Base-by-base conservation (phyloP, 108 stramenopile genomes). In the Conticribra weissflogii region DNA sequence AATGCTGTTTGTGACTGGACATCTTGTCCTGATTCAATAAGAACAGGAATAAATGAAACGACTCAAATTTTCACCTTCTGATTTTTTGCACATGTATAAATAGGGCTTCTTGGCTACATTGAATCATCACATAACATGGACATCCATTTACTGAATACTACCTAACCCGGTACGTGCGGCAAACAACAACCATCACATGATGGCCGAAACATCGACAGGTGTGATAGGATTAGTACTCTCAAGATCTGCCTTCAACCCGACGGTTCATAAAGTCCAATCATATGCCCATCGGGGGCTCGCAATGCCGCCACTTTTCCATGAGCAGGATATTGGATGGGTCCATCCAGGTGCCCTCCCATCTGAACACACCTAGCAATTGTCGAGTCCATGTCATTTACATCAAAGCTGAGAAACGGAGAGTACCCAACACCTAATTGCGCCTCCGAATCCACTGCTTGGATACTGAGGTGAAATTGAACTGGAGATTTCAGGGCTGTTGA, bases 271-370 rank as follows among this genome's bases (percentile, higher is more conserved):
- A 94, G 68, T 17, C 93, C 93, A 78, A 94, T 87, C 88, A 94
- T 89, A 52, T 91, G 87, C n/a, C 90, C 90, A 58, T 90, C 88
- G 16, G 93, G 93, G 59, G 81, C 56, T 41, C 93, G 63, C 25
- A 94, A 53, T 14, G 89, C 87, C 5, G 93, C 93, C 28, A 94
- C 89, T 66, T 89, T 90, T 5, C 93, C 93, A 81, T 94, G 90
- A 4, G 93, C 93, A 25, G 90, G 93, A 80, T 90, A 94, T 57
- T 94, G 93, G 63, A 94, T 94, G 14, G 93, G 89, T 9, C 93
- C 93, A 81, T 94, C 93, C 54, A 94, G 61, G 44, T 90, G 74
- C 1, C 74, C 93, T 0, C 93, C 93, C 72, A 90, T 68, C 63
- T 94, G 93, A 22, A 81, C 83, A 71, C 93, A 94, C 33, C 73